Percentiles rank a stretch among this genome's conserved stretches.
Evolutionary conservation across 2,329 filamentous ascomycete genomes (phyloP).

Genomic region (Alternaria ventricosa): DNA sequence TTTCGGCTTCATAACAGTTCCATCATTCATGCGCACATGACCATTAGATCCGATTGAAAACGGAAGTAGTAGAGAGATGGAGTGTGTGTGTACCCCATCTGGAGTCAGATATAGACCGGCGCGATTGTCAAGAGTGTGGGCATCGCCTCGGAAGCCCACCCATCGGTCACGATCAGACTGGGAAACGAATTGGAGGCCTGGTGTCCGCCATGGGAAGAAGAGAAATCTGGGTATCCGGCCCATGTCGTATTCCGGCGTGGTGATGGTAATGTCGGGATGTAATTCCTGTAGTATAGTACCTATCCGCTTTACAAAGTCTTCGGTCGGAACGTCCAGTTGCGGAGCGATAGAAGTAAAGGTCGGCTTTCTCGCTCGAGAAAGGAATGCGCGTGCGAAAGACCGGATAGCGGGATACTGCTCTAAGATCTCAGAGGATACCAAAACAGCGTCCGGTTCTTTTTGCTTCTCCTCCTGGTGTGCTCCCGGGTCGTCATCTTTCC

Average conservation of each 20-base stretch:
- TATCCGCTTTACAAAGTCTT: not conserved
- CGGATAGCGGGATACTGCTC: not conserved
- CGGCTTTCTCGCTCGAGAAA: not conserved
- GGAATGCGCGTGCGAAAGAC: not conserved
- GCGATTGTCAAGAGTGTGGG: not conserved
- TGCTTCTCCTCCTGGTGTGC: not conserved
- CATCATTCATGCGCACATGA: not conserved
- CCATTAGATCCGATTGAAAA: not conserved
- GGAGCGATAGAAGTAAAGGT: not conserved
- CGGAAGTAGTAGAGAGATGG: not conserved
- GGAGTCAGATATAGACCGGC: not conserved
- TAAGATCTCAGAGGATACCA: not conserved
- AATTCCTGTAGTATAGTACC: not conserved
- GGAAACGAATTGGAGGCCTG: not conserved
- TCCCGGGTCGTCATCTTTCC: not conserved
- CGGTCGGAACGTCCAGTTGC: not conserved
- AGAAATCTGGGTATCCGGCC: fast-evolving
- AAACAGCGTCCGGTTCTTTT: not conserved
- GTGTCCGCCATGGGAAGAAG: not conserved
- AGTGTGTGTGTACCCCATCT: not conserved
- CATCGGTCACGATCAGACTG: not conserved
- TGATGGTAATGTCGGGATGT: not conserved
- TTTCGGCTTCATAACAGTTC: not conserved
- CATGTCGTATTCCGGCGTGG: not conserved
- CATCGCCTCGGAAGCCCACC: not conserved